Percentiles rank a stretch among this genome's conserved stretches.
Conservation (phyloP, 75 land plant genomes). For the Adiantum capillusveneris region DNA sequence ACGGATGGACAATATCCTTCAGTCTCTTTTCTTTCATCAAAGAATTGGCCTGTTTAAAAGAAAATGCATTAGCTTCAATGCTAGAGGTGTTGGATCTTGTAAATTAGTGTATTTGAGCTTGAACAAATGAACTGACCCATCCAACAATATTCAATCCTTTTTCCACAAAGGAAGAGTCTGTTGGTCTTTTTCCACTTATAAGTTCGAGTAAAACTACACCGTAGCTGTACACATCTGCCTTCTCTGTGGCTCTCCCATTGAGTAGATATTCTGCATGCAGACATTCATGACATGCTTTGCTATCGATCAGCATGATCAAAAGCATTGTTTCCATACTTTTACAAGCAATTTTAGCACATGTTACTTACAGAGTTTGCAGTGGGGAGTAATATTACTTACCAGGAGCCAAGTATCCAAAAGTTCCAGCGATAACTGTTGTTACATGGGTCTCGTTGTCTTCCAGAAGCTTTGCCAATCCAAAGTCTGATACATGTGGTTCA, state of each 20-base stretch:
- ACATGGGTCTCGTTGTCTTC: constrained; percentile 80
- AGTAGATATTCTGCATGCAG: constrained; percentile 62
- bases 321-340: too few species aligned
- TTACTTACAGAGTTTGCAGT: too few species aligned
- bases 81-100: too few species aligned
- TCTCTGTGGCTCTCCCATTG: constrained; percentile 91
- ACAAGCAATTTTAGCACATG: too few species aligned
- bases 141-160: constrained; percentile 88
- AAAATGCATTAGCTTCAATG: too few species aligned
- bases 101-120: background rate
- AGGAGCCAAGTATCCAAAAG: constrained; percentile 93
- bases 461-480: constrained; percentile 85
- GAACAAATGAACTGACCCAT: constrained; percentile 46
- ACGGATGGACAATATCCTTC: constrained; percentile 64
- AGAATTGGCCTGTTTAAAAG: constrained; percentile 9
- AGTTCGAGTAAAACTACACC: constrained; percentile 85
- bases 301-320: too few species aligned
- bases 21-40: constrained; percentile 55
- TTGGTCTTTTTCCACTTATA: constrained; percentile 75
- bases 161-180: constrained; percentile 83
- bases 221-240: constrained; percentile 85
- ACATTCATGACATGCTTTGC: background rate
- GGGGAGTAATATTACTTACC: constrained; percentile 32
- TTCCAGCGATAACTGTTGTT: constrained; percentile 85
- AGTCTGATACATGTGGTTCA: constrained; percentile 87